A percentile compares a stretch with the other conserved stretches of the same genome.
Evolutionary conservation across 768 basidiomycete species (phyloP).

Genomic region (Hypsizygus marmoreus): DNA sequence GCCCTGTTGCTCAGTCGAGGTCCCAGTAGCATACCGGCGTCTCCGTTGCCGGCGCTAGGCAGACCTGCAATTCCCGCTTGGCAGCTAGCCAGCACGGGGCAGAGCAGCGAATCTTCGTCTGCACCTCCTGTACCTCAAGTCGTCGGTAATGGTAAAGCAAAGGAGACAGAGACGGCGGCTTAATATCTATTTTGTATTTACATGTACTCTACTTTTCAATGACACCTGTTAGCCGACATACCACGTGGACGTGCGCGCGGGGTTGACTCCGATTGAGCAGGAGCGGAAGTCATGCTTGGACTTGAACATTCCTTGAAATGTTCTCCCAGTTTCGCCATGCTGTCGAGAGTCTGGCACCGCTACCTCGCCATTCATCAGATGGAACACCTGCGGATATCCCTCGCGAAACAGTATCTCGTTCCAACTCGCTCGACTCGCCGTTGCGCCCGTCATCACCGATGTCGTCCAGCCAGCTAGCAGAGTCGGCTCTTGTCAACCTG

Average conservation of each 20-base stretch:
- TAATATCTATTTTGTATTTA: background rate
- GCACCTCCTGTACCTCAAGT: conserved; percentile 14
- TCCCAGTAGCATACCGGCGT: conserved; percentile 47
- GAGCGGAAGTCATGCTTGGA: conserved; percentile 10
- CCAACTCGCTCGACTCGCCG: conserved; percentile 37
- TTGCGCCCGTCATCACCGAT: conserved; percentile 32
- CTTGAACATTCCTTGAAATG: conserved; percentile 40
- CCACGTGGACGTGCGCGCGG: too few species aligned
- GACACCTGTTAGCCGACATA: too few species aligned
- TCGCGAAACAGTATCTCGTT: conserved; percentile 27
- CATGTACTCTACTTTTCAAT: background rate
- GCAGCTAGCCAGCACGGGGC: conserved; percentile 65
- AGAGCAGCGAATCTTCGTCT: conserved; percentile 18
- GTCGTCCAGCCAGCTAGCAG: conserved; percentile 58
- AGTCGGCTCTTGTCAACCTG: conserved; percentile 58
- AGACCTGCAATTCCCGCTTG: conserved; percentile 86
- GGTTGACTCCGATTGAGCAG: too few species aligned
- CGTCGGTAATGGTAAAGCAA: conserved; percentile 56
- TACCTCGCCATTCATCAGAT: conserved; percentile 40
- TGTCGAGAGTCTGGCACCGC: conserved; percentile 68
- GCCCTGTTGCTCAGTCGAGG: conserved; percentile 81
- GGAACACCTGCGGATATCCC: conserved; percentile 20
- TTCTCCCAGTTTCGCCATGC: conserved; percentile 75
- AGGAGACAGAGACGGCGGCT: conserved; percentile 42
- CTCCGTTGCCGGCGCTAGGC: conserved; percentile 54